phyloP scores from a whole-genome alignment of 768 basidiomycete species.

The Leccinellum albellum region DNA sequence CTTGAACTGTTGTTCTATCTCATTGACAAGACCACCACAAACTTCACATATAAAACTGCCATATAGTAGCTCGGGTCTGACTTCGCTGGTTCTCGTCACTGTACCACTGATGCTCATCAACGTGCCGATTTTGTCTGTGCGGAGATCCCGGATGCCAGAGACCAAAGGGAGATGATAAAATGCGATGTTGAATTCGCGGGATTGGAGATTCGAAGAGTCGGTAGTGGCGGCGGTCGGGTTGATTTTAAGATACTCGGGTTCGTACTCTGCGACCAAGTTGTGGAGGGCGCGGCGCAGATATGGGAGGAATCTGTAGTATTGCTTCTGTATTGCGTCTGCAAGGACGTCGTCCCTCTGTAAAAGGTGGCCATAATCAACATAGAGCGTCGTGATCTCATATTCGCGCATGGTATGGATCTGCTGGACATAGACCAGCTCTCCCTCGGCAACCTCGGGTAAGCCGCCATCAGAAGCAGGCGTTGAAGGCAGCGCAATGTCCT shows the following conservation, averaged over 20 bases:
- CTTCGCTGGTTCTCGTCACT: slow-evolving; percentile 95
- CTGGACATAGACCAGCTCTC: slow-evolving; percentile 79
- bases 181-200: slow-evolving; percentile 91
- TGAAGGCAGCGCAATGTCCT: slow-evolving; percentile 70
- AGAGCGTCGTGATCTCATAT: slow-evolving; percentile 91
- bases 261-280: slow-evolving; percentile 84
- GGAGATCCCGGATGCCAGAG: slow-evolving; percentile 89
- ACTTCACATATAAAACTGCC: slow-evolving; percentile 92
- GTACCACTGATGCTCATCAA: slow-evolving; percentile 95
- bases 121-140: slow-evolving; percentile 91
- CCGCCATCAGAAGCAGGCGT: slow-evolving; percentile 78
- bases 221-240: slow-evolving; percentile 86
- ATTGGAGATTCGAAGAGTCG: slow-evolving; percentile 83
- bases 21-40: slow-evolving; percentile 81
- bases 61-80: slow-evolving; percentile 88
- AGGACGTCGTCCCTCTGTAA: slow-evolving; percentile 89
- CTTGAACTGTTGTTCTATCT: slow-evolving; percentile 99
- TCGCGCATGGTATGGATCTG: slow-evolving; percentile 96
- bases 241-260: slow-evolving; percentile 92
- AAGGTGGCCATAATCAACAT: slow-evolving; percentile 92
- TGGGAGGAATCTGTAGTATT: slow-evolving; percentile 96
- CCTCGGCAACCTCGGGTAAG: slow-evolving; percentile 49
- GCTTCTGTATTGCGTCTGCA: slow-evolving; percentile 87
- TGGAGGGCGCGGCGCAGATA: slow-evolving; percentile 89
- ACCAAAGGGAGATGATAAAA: slow-evolving; percentile 94